Evolutionary conservation across 2,329 filamentous ascomycete genomes (phyloP).

Genomic region (Hypoxylon sp.): DNA sequence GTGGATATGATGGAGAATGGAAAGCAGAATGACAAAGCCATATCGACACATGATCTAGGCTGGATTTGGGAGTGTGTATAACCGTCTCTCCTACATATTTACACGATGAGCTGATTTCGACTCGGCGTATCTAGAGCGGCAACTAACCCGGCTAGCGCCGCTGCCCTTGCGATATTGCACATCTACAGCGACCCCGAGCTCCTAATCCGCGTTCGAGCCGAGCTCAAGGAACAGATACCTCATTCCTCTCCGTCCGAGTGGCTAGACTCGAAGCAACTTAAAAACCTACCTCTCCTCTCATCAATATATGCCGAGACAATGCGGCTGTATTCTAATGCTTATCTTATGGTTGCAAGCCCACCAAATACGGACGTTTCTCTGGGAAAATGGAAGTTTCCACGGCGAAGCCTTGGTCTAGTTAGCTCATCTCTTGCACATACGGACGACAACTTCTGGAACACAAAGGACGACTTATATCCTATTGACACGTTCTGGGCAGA

Average conservation of each 20-base stretch:
- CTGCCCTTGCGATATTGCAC: not conserved
- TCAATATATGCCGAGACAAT: not conserved
- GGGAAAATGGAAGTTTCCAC: not conserved
- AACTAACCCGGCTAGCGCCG: not conserved
- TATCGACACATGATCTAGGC: not conserved
- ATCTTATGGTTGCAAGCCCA: not conserved
- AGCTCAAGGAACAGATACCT: not conserved
- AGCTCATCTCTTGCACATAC: constrained; percentile 28
- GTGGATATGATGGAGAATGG: not conserved
- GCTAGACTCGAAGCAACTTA: not conserved
- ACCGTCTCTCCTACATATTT: not conserved
- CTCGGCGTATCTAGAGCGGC: not conserved
- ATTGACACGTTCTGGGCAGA: constrained; percentile 41
- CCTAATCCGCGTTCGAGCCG: not conserved
- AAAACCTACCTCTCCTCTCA: not conserved
- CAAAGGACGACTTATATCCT: constrained; percentile 33
- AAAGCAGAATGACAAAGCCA: not conserved
- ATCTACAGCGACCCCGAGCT: constrained; percentile 1
- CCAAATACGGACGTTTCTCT: not conserved
- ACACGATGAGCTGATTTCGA: constrained; percentile 1
- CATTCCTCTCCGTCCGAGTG: not conserved
- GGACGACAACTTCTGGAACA: constrained; percentile 41
- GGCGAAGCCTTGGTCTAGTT: not conserved
- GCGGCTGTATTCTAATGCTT: constrained; percentile 1
- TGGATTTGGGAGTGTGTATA: not conserved